Conservation (phyloP, 192 early-diverging fungal genomes). For the Geranomyces michiganensis region DNA sequence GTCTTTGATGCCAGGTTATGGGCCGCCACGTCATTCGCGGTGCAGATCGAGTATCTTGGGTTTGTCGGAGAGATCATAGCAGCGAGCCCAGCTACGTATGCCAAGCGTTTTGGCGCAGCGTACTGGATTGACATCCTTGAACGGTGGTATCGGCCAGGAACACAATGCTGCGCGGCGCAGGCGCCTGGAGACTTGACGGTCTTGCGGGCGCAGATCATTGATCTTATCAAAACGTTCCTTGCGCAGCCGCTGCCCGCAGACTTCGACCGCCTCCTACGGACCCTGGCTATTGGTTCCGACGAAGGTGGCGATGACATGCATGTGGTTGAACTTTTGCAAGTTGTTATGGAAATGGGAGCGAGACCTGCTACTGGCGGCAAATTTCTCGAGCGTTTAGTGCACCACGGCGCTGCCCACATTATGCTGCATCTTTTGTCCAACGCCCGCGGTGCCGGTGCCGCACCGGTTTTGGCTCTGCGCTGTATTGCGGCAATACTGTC, state of each 20-base stretch:
- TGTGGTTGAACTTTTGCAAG: not conserved
- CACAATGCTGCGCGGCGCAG: not conserved
- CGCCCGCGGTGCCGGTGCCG: not conserved
- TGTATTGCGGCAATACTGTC: constrained; percentile 1
- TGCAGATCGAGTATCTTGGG: constrained; percentile 44
- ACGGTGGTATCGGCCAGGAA: constrained; percentile 32
- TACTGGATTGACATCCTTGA: constrained; percentile 47
- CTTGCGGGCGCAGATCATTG: constrained; percentile 8
- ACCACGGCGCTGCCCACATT: constrained; percentile 16
- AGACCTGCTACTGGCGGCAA: not conserved
- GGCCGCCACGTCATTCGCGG: constrained; percentile 27
- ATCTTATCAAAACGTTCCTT: constrained; percentile 14
- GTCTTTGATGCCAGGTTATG: constrained; percentile 45
- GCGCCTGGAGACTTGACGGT: not conserved
- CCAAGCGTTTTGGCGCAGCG: constrained; percentile 30
- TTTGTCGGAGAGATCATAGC: constrained; percentile 25
- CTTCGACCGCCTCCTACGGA: not conserved
- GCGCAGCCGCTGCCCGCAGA: not conserved
- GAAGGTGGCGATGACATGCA: constrained; percentile 9
- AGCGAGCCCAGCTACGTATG: constrained; percentile 21
- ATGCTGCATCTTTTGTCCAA: constrained; percentile 5
- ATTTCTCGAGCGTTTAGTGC: constrained; percentile 18
- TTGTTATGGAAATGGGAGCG: constrained; percentile 12
- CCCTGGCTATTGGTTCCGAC: not conserved
- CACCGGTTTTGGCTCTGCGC: constrained; percentile 23